A percentile compares a stretch with the other conserved stretches of the same genome.
Conservation (phyloP, 441 rosid species). For the Macaranga tanarius region DNA sequence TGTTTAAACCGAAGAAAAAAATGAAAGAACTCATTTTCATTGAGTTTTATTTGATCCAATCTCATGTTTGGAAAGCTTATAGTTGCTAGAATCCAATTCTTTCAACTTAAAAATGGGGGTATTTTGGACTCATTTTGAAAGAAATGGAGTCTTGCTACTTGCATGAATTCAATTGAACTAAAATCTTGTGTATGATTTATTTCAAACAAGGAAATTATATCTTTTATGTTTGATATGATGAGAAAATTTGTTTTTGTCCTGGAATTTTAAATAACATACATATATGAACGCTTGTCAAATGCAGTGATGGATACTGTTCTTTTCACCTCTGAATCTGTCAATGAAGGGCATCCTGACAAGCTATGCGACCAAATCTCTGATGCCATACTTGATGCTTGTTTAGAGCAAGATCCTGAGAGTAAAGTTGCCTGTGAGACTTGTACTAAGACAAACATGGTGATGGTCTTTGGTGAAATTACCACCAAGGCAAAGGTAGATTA, state of each 20-base stretch:
- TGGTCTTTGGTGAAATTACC: conserved; percentile 68
- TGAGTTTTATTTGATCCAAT: no score
- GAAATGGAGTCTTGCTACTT: no score
- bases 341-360: conserved; percentile 73
- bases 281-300: neutral
- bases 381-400: conserved; percentile 64
- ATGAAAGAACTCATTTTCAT: no score
- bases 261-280: neutral
- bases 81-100: no score
- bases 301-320: conserved; percentile 57
- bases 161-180: no score
- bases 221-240: neutral
- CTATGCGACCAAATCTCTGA: conserved; percentile 74
- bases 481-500: conserved; percentile 59
- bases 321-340: conserved; percentile 68
- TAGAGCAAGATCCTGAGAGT: conserved; percentile 66
- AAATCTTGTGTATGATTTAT: no score
- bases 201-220: neutral
- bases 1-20: no score
- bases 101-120: no score
- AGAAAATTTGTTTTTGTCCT: neutral
- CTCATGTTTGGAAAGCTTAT: no score
- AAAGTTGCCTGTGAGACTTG: conserved; percentile 73
- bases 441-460: conserved; percentile 63
- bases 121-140: no score